Evolutionary conservation across 1,284 basidiomycete genomes (phyloP).

Genomic region (Stygiomarasmius scandens): DNA sequence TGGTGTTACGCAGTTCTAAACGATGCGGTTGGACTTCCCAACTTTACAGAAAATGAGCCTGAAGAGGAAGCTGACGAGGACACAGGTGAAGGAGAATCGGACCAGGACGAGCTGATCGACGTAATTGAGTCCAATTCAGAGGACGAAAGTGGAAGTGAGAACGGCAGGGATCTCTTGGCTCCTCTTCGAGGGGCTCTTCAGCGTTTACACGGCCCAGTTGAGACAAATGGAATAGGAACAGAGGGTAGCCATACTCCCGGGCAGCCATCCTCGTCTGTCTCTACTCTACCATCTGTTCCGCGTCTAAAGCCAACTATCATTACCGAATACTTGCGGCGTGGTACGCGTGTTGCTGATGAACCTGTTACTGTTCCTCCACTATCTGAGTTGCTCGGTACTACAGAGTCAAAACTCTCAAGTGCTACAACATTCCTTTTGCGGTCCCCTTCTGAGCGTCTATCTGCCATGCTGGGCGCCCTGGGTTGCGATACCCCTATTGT

Average conservation of each 20-base stretch:
- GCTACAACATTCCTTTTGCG: constrained; percentile 46
- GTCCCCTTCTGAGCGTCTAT: constrained; percentile 54
- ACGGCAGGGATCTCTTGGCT: constrained; percentile 56
- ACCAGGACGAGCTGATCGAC: constrained; percentile 65
- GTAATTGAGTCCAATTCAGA: constrained; percentile 49
- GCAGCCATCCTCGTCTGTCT: constrained; percentile 28
- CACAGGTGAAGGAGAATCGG: constrained; percentile 35
- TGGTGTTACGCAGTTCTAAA: constrained; percentile 74
- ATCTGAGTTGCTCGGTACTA: constrained; percentile 43
- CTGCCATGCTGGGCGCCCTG: constrained; percentile 59
- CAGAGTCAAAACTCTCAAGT: constrained; percentile 23
- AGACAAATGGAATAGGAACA: constrained; percentile 26
- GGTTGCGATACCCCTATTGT: constrained; percentile 58
- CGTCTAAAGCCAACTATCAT: constrained; percentile 32
- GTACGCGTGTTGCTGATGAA: constrained; percentile 64
- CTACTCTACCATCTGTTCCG: constrained; percentile 32
- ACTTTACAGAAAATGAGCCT: constrained; percentile 23
- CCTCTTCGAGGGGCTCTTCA: constrained; percentile 70
- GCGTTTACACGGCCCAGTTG: constrained; percentile 56
- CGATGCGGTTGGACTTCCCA: constrained; percentile 62
- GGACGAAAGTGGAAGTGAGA: constrained; percentile 30
- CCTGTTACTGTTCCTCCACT: constrained; percentile 55
- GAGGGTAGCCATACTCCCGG: neutral
- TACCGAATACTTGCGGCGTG: constrained; percentile 73
- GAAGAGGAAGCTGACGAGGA: constrained; percentile 33